Base-by-base conservation (phyloP, 495 filamentous ascomycete genomes). In the Aspergillus kassunensis region DNA sequence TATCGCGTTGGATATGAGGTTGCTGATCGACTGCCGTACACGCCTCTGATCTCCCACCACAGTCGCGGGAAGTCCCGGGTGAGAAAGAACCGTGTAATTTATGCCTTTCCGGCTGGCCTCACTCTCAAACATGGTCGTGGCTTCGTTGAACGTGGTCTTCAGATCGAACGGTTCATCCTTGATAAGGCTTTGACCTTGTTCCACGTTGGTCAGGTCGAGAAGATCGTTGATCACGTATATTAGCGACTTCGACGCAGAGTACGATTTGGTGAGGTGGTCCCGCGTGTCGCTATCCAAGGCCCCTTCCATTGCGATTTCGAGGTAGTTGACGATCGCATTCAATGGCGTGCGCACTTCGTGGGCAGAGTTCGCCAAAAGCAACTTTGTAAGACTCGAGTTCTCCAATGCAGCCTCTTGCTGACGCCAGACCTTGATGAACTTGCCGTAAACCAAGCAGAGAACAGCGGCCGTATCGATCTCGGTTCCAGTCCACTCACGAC, bases 201-300 rank as follows among this genome's bases (percentile, higher is more conserved):
- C 92, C 0, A 85, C 84, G 62, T 95, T 92, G 20, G 92, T 96
- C 13, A 97, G 75, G 64, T 97, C 92, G 2, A 97, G 78, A 1
- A 97, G 77, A 63, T 97, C 91, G 58, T 97, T 97, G 62, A 97
- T 96, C 8, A 95, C 90, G 66, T 93, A 96, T 13, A 97, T 92
- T 11, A 96, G 72, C 1, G 89, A 95, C 64, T 95, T 96, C 1
- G 92, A 97, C n/a, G 92, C 92, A 10, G 90, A 95, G 60, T 97
- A 63, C 7, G 69, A 74, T 33, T 71, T 87, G 7, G 87, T 81
- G 23, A 97, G 74, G 55, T 95, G 95, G 15, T 96, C 92, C 21
- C 92, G 77, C 1, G 89, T 96, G 54, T 96, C 91, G 8, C 76
- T 65, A 58, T 96, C 91, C 2, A 96, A 75, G 0, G 81, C 69